A percentile compares a stretch with the other conserved stretches of the same genome.
Conservation (phyloP, 2,329 filamentous ascomycete species). For the Capronia epimyces region DNA sequence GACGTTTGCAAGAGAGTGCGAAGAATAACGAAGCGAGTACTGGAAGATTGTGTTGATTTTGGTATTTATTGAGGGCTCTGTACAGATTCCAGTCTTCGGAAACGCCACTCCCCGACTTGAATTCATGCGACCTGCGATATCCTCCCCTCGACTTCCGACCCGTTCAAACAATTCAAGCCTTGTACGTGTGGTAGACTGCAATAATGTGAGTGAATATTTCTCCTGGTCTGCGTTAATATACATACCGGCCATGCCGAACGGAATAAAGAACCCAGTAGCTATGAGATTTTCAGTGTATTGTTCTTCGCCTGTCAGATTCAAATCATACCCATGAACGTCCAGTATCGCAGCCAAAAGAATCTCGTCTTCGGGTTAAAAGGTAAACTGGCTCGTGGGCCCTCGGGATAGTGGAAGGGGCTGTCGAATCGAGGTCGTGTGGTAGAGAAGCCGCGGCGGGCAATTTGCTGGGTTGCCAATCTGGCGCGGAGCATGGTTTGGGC, state of each 20-base stretch:
- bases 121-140: constrained; percentile 3
- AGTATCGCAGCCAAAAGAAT: constrained; percentile 79
- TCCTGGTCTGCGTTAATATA: not conserved
- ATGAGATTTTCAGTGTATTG: constrained; percentile 9
- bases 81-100: constrained; percentile 17
- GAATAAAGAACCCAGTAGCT: constrained; percentile 55
- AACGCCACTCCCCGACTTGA: constrained; percentile 15
- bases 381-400: constrained; percentile 89
- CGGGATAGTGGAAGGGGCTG: constrained; percentile 96
- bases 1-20: not conserved
- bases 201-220: constrained; percentile 29
- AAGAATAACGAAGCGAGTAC: not conserved
- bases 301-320: constrained; percentile 4
- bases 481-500: constrained; percentile 61
- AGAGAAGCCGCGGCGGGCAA: constrained; percentile 90
- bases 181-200: constrained; percentile 62
- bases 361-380: constrained; percentile 94
- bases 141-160: constrained; percentile 1
- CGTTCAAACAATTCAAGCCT: constrained; percentile 43
- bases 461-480: constrained; percentile 57
- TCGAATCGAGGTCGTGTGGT: constrained; percentile 67
- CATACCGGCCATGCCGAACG: constrained; percentile 62
- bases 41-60: constrained; percentile 2
- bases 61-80: constrained; percentile 19
- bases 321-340: constrained; percentile 65